Conservation (phyloP, 2,329 filamentous ascomycete species). For the Plectosphaerella cucumerina region DNA sequence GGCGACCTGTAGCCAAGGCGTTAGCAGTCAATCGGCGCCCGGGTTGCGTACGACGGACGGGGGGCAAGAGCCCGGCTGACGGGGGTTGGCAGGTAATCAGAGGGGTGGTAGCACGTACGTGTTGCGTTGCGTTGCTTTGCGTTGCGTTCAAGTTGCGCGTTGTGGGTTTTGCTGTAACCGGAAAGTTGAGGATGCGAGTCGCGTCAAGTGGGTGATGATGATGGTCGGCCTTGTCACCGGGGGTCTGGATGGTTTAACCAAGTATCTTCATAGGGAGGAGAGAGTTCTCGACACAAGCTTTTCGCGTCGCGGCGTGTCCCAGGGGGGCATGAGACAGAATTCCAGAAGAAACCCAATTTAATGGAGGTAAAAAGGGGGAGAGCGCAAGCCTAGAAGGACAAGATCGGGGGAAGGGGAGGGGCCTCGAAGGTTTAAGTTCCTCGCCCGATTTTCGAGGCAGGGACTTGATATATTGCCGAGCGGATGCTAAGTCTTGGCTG, state of each 20-base stretch:
- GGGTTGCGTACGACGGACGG: too few relatives aligned
- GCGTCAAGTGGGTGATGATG: too few relatives aligned
- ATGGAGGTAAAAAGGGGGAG: neutral
- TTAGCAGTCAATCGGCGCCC: too few relatives aligned
- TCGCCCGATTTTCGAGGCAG: neutral
- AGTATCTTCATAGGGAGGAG: neutral
- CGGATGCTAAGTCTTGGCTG: conserved; percentile 1
- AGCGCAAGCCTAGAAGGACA: neutral
- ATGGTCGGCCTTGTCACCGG: too few relatives aligned
- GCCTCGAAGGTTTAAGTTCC: neutral
- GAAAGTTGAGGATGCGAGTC: too few relatives aligned
- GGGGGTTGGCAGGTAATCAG: too few relatives aligned
- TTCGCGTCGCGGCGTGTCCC: neutral
- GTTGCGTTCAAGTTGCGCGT: too few relatives aligned
- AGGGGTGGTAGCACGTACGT: too few relatives aligned
- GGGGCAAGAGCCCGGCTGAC: too few relatives aligned
- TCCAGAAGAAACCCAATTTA: neutral
- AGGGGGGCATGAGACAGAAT: neutral
- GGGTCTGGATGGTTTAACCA: neutral
- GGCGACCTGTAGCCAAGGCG: too few relatives aligned
- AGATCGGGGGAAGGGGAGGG: neutral
- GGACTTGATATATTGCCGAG: conserved; percentile 1
- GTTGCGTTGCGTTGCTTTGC: too few relatives aligned
- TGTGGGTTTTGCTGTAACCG: too few relatives aligned
- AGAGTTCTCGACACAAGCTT: neutral